Evolutionary conservation across 352 stramenopile species (phyloP), one percentile per base, ranked within the genome.

Genomic region (Pythium brassicae): DNA sequence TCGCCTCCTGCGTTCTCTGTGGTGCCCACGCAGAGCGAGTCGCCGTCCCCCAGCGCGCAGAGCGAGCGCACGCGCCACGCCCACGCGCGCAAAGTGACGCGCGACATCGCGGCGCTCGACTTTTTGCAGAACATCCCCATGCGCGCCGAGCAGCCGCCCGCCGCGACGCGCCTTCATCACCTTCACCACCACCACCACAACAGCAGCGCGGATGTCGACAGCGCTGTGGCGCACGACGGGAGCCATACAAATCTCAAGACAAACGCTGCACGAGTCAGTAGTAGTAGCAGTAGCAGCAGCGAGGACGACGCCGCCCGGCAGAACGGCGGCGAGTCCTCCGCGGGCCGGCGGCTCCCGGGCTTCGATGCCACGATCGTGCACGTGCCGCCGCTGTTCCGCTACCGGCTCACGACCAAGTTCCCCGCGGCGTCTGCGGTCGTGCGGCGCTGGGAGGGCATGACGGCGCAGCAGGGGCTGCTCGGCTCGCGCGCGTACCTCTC

Each of bases 51-150:
- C 32, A 86, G 78, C 57, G 46, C 69, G 22, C 72, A 73, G 39
- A 86, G 74, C 60, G 71, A 87, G 46, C 74, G 80, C 27, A 66
- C 63, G 50, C 63, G 76, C 20, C 53, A 69, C 50, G 50, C 32
- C 50, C 56, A 62, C 42, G 79, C 77, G 50, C 80, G 82, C 51
- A 90, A 89, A 29, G 80, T 89, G 26, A 93, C 83, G 61, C 81
- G 85, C 45, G 85, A 95, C 68, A 95, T 95, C 43, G 83, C 83
- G 19, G 87, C 87, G 25, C 64, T 96, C 23, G 87, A 95, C 54
- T 96, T 96, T 59, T 68, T 96, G 17, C 82, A 91, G 49, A 93
- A 80, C 62, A 94, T 96, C 50, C 78, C 87, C 42, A 95, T 96
- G 85, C 69, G 68, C 6, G 82, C 74, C 23, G 86, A 96, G 63